Conservation (phyloP, 164 flowering plant species). For the Stephania cephalantha region DNA sequence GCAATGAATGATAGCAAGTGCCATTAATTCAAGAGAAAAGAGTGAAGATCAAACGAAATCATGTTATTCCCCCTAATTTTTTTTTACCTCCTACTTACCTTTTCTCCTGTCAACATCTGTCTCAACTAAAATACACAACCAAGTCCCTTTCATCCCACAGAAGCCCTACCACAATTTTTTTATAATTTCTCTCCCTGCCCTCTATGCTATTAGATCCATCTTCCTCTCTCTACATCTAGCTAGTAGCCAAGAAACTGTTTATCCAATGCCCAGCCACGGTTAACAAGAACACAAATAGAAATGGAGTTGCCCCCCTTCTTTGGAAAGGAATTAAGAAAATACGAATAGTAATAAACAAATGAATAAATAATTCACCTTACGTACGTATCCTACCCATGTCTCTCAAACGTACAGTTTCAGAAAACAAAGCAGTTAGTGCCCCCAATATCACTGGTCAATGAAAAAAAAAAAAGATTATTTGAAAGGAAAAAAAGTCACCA, state of each 20-base stretch:
- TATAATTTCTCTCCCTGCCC: background rate
- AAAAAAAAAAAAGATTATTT: background rate
- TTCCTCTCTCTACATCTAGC: constrained; percentile 1
- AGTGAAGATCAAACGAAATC: constrained; percentile 10
- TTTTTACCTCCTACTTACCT: constrained; percentile 5
- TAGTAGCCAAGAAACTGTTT: background rate
- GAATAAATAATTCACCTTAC: background rate
- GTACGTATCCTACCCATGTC: background rate
- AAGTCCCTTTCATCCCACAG: background rate
- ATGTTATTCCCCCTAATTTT: constrained; percentile 9
- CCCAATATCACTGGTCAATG: constrained; percentile 3
- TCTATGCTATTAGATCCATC: background rate
- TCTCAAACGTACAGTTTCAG: background rate
- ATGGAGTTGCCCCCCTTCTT: background rate
- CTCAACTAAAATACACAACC: background rate
- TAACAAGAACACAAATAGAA: background rate
- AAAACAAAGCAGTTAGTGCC: constrained; percentile 1
- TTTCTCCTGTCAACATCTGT: constrained; percentile 6
- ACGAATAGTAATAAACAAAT: background rate
- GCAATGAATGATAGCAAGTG: constrained; percentile 1
- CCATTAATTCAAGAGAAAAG: constrained; percentile 9
- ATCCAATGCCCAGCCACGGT: background rate
- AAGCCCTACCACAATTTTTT: background rate
- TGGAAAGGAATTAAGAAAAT: background rate
- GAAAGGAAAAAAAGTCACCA: background rate